phyloP scores from a whole-genome alignment of 1,139 yeast genomes.

The Zygoascus hellenicus region DNA sequence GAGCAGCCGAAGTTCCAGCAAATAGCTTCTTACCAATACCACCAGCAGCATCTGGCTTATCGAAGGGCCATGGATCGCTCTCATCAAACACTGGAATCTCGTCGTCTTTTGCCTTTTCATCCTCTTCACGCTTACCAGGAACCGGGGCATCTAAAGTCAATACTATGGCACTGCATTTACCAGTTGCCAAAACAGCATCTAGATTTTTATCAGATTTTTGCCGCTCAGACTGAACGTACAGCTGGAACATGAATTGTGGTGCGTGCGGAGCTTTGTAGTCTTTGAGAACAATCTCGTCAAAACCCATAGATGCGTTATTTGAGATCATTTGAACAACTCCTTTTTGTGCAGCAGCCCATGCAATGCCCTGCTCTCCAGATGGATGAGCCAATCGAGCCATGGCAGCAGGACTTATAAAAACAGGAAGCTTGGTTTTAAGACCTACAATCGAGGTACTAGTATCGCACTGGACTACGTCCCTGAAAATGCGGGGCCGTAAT shows the following conservation, averaged over 20 bases:
- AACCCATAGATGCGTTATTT: slow-evolving; percentile 67
- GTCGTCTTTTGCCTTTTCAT: slow-evolving; percentile 42
- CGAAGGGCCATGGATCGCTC: slow-evolving; percentile 11
- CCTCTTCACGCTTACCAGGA: slow-evolving; percentile 68
- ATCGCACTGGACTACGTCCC: slow-evolving; percentile 41
- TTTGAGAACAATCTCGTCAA: slow-evolving; percentile 59
- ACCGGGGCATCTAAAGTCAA: slow-evolving; percentile 82
- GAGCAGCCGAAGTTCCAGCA: slow-evolving; percentile 47
- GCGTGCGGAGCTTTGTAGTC: slow-evolving; percentile 43
- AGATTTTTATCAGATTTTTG: slow-evolving; percentile 46
- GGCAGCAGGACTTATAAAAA: slow-evolving; percentile 77
- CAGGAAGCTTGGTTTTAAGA: slow-evolving; percentile 50
- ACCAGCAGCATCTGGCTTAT: slow-evolving; percentile 9
- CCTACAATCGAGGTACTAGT: slow-evolving; percentile 44
- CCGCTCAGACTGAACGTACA: slow-evolving; percentile 64
- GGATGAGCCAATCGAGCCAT: slow-evolving; percentile 70
- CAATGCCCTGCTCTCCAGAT: slow-evolving; percentile 67
- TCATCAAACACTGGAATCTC: slow-evolving; percentile 32
- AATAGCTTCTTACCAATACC: slow-evolving; percentile 41
- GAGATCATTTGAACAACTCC: slow-evolving; percentile 77
- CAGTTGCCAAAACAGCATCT: slow-evolving; percentile 42
- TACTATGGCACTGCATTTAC: slow-evolving; percentile 57
- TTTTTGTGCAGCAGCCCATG: slow-evolving; percentile 64
- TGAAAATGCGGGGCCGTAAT: slow-evolving; percentile 44
- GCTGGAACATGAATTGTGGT: slow-evolving; percentile 61